phyloP scores from a whole-genome alignment of 2,329 filamentous ascomycete genomes.

The Alternaria brassicae region DNA sequence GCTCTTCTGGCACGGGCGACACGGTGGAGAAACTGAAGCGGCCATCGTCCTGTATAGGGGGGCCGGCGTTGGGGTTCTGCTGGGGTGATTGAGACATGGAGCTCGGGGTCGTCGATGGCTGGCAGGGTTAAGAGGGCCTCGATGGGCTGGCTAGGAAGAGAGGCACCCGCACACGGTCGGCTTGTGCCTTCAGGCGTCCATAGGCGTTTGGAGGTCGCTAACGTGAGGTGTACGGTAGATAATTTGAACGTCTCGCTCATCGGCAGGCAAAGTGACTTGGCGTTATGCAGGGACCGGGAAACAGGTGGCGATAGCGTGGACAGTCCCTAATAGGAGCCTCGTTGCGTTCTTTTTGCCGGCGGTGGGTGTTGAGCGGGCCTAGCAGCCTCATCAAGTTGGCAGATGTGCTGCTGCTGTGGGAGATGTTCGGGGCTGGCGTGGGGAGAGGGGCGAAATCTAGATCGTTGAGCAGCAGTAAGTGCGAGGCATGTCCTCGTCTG shows the following conservation, averaged over 20 bases:
- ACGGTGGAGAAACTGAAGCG: conserved; percentile 16
- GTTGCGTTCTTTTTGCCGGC: conserved; percentile 11
- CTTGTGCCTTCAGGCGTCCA: conserved; percentile 29
- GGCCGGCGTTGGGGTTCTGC: conserved; percentile 21
- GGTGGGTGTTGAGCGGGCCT: conserved; percentile 6
- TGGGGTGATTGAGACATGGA: conserved; percentile 40
- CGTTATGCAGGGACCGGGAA: conserved; percentile 32
- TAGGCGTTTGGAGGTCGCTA: conserved; percentile 15
- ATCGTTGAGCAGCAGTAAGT: conserved; percentile 7
- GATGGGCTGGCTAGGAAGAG: conserved; percentile 3
- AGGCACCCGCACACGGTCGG: conserved; percentile 17
- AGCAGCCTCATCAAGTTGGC: conserved; percentile 16
- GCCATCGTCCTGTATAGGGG: conserved; percentile 10
- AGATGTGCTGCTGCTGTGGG: conserved; percentile 7
- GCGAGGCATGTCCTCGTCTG: conserved; percentile 13
- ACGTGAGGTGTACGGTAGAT: conserved; percentile 11
- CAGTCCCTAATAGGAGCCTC: conserved; percentile 17
- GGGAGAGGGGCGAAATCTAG: conserved; percentile 15
- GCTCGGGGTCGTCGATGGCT: background rate
- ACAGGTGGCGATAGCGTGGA: conserved; percentile 19
- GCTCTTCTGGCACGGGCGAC: conserved; percentile 25
- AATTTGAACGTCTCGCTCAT: background rate
- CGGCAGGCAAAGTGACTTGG: conserved; percentile 20
- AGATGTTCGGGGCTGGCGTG: background rate
- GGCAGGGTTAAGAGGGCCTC: background rate